Conservation (phyloP, 2,329 filamentous ascomycete species). For the Didymellaceae sp. region DNA sequence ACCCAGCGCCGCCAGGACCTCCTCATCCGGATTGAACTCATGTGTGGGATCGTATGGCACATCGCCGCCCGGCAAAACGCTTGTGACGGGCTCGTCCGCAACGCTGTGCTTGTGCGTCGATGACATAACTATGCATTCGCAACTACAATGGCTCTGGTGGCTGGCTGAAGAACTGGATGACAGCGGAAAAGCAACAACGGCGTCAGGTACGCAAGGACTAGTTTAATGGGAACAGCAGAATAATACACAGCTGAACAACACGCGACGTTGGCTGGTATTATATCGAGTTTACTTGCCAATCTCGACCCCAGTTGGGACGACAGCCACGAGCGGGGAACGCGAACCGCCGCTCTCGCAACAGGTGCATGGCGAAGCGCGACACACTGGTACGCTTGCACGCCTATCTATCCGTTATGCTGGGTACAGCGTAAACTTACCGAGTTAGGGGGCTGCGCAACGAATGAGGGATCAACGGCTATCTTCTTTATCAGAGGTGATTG, state of each 20-base stretch:
- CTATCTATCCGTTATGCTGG: constrained; percentile 11
- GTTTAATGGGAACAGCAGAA: neutral
- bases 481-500: constrained; percentile 15
- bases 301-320: neutral
- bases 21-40: constrained; percentile 62
- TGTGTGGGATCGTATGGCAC: constrained; percentile 55
- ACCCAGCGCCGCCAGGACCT: constrained; percentile 66
- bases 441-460: constrained; percentile 6
- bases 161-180: constrained; percentile 4
- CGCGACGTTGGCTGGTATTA: constrained; percentile 8
- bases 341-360: constrained; percentile 11
- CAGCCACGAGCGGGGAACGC: constrained; percentile 17
- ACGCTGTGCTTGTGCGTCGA: constrained; percentile 35
- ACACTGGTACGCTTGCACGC: constrained; percentile 9
- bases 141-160: neutral
- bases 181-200: constrained; percentile 1
- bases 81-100: constrained; percentile 60
- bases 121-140: constrained; percentile 13
- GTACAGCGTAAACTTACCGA: constrained; percentile 15
- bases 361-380: constrained; percentile 8
- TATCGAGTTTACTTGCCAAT: constrained; percentile 16
- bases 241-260: neutral
- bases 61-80: constrained; percentile 58
- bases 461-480: constrained; percentile 15
- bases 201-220: neutral